A percentile compares a stretch with the other conserved stretches of the same genome.
Conservation (phyloP, 352 stramenopile species). For the Phytopythium mirpurense region DNA sequence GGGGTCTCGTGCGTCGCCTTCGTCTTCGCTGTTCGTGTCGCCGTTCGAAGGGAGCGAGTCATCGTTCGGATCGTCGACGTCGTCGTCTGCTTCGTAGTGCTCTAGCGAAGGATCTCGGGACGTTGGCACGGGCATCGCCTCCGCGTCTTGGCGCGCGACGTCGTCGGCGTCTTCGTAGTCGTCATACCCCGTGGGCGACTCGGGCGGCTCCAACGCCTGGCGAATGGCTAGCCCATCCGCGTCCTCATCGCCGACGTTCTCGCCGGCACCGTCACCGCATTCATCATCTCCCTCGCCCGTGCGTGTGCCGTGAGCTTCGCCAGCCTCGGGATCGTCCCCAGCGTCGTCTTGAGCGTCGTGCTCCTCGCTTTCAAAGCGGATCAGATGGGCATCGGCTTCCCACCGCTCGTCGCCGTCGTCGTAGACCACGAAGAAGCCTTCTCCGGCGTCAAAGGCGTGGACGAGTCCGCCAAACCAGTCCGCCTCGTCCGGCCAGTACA, state of each 20-base stretch:
- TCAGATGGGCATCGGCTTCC: conserved; percentile 32
- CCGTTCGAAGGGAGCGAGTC: conserved; percentile 1
- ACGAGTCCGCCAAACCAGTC: conserved; percentile 68
- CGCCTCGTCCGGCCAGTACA: conserved; percentile 68
- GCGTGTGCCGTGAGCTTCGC: conserved; percentile 1
- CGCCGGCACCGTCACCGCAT: background rate
- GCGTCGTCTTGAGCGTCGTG: background rate
- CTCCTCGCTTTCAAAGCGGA: conserved; percentile 32
- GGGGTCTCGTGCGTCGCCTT: background rate
- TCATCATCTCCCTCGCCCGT: conserved; percentile 2
- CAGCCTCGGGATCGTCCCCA: conserved; percentile 9
- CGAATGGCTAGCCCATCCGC: background rate
- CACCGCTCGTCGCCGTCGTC: conserved; percentile 81
- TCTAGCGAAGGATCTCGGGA: background rate
- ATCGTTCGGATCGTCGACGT: too few relatives aligned
- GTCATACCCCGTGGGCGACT: conserved; percentile 28
- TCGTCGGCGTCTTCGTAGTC: conserved; percentile 12
- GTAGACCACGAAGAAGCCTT: conserved; percentile 69
- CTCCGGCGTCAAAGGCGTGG: conserved; percentile 24
- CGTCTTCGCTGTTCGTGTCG: conserved; percentile 6
- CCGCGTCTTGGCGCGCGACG: conserved; percentile 2
- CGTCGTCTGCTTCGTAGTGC: too few relatives aligned
- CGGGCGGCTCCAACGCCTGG: conserved; percentile 40
- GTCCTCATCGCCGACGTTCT: conserved; percentile 1
- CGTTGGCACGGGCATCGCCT: background rate